Conservation (phyloP, 2,329 filamentous ascomycete species). For the Helminthosporium solani region DNA sequence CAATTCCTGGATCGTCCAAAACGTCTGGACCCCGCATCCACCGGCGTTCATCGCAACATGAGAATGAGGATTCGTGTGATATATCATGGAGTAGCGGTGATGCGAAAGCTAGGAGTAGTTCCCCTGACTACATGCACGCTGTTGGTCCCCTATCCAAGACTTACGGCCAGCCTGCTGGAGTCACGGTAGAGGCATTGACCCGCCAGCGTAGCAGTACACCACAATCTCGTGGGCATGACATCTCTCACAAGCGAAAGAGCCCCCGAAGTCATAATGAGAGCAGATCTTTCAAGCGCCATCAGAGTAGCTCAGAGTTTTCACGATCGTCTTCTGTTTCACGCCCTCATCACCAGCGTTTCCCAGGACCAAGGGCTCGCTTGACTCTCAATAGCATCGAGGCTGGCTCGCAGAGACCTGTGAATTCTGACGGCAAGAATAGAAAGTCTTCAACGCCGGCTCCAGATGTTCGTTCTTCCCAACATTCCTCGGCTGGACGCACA, state of each 20-base stretch:
- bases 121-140: constrained; percentile 14
- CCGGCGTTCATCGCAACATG: not conserved
- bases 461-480: not conserved
- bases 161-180: constrained; percentile 2
- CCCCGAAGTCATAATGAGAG: not conserved
- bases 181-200: not conserved
- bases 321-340: not conserved
- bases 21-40: not conserved
- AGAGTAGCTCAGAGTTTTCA: constrained; percentile 3
- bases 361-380: not conserved
- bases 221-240: not conserved
- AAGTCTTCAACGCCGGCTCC: not conserved
- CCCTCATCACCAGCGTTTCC: not conserved
- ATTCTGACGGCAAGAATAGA: not conserved
- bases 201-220: not conserved
- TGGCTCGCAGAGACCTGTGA: not conserved
- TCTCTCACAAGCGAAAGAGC: constrained; percentile 15
- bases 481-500: not conserved
- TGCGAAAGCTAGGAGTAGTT: constrained; percentile 3
- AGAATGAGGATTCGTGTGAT: not conserved
- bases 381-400: not conserved
- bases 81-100: too few relatives aligned
- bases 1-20: not conserved
- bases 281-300: constrained; percentile 11
- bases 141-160: not conserved